These are phyloP conservation scores for Angomonas deanei DNA, from an alignment of 208 protist genomes.

Conservation along the genomic window DNA sequence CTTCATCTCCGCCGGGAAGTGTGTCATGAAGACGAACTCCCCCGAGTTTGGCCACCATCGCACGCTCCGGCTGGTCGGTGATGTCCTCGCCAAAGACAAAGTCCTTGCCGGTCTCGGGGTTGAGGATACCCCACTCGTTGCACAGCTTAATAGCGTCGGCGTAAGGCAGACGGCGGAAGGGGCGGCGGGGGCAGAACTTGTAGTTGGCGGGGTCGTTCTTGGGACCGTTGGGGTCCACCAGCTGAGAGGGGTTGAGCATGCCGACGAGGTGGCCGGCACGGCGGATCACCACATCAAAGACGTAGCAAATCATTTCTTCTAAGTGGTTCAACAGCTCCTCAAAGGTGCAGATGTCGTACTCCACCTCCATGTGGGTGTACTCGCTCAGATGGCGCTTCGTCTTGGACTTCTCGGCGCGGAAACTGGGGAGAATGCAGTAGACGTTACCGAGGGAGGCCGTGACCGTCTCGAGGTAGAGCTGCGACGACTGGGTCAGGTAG, in stretches of 20 bases:
- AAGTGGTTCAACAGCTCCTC: constrained; percentile 92
- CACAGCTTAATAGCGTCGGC: constrained; percentile 96
- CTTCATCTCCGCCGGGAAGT: constrained; percentile 98
- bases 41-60: constrained; percentile 97
- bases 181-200: constrained; percentile 90
- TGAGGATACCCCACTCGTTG: constrained; percentile 93
- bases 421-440: constrained; percentile 95
- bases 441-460: constrained; percentile 94
- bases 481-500: constrained; percentile 98
- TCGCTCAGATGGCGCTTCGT: constrained; percentile 98
- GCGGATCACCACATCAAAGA: constrained; percentile 80
- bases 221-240: constrained; percentile 57
- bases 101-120: constrained; percentile 79
- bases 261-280: constrained; percentile 71
- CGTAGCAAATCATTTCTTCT: constrained; percentile 93
- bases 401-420: constrained; percentile 97
- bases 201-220: constrained; percentile 64
- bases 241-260: constrained; percentile 88
- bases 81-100: constrained; percentile 98
- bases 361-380: constrained; percentile 98
- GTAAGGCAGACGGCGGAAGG: constrained; percentile 96
- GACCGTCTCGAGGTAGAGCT: constrained; percentile 98
- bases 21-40: constrained; percentile 95
- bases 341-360: constrained; percentile 96
- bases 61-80: constrained; percentile 96